Evolutionary conservation across 1,139 yeast genomes (phyloP).

Genomic region (Scheffersomyces segobiensis): DNA sequence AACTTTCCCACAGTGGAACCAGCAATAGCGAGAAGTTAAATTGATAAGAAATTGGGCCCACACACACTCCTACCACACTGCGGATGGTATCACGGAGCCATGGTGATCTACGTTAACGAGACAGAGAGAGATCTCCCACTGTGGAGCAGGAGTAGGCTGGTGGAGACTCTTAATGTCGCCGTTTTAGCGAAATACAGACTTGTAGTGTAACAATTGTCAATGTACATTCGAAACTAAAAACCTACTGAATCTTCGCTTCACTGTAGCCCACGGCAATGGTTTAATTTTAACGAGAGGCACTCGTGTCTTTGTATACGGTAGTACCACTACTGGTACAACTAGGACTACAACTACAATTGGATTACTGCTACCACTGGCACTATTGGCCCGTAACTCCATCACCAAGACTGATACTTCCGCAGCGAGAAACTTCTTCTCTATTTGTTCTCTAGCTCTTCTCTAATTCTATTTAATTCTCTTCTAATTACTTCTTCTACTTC

Average conservation of each 20-base stretch:
- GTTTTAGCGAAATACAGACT: background rate
- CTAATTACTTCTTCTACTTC: too few relatives aligned
- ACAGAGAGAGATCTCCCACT: background rate
- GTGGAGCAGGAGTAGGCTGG: background rate
- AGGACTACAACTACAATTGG: too few relatives aligned
- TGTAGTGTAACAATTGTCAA: background rate
- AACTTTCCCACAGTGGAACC: background rate
- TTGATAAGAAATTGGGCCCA: slow-evolving; percentile 1
- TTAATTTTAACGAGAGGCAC: background rate
- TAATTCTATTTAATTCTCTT: too few relatives aligned
- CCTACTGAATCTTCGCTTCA: background rate
- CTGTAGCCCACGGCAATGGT: background rate
- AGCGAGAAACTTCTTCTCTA: too few relatives aligned
- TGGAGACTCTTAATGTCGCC: background rate
- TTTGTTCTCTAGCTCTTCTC: too few relatives aligned
- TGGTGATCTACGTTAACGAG: background rate
- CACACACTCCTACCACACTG: background rate
- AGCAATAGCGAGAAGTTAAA: background rate
- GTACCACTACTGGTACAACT: background rate
- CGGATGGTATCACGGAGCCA: background rate
- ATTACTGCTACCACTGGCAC: background rate
- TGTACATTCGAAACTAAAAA: background rate
- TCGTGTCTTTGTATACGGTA: background rate
- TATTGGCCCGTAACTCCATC: too few relatives aligned
- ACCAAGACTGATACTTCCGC: too few relatives aligned